phyloP scores from a whole-genome alignment of 371 early-diverging fungal genomes.

The Lichtheimia hyalospora region DNA sequence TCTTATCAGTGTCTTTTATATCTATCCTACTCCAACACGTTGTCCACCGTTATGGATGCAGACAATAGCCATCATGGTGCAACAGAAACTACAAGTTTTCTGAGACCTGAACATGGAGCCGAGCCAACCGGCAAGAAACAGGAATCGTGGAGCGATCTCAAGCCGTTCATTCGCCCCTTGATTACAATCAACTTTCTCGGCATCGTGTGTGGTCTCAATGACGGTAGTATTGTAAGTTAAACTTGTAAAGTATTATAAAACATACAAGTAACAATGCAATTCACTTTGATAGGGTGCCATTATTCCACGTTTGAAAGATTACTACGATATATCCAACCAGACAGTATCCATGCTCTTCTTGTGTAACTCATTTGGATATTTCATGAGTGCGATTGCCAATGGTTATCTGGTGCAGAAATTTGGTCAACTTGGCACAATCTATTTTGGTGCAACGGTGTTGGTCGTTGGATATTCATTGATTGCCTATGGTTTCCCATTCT shows the following conservation, averaged over 20 bases:
- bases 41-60: too few species aligned
- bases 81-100: too few species aligned
- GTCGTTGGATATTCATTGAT: constrained; percentile 19
- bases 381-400: constrained; percentile 23
- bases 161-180: constrained; percentile 18
- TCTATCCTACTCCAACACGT: too few species aligned
- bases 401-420: constrained; percentile 28
- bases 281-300: constrained; percentile 19
- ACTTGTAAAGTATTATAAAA: not conserved
- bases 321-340: constrained; percentile 25
- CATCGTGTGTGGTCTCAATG: constrained; percentile 23
- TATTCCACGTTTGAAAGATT: constrained; percentile 28
- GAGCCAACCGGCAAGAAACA: not conserved
- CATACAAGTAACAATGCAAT: too few species aligned
- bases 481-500: constrained; percentile 19
- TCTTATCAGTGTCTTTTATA: too few species aligned
- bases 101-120: too few species aligned
- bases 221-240: constrained; percentile 22
- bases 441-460: constrained; percentile 13
- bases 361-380: constrained; percentile 30
- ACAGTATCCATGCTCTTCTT: constrained; percentile 32
- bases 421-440: constrained; percentile 20
- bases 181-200: constrained; percentile 19
- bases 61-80: too few species aligned
- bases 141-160: constrained; percentile 22